Evolutionary conservation across 2,329 filamentous ascomycete species (phyloP).

Genomic region (Microsporum audouinii): DNA sequence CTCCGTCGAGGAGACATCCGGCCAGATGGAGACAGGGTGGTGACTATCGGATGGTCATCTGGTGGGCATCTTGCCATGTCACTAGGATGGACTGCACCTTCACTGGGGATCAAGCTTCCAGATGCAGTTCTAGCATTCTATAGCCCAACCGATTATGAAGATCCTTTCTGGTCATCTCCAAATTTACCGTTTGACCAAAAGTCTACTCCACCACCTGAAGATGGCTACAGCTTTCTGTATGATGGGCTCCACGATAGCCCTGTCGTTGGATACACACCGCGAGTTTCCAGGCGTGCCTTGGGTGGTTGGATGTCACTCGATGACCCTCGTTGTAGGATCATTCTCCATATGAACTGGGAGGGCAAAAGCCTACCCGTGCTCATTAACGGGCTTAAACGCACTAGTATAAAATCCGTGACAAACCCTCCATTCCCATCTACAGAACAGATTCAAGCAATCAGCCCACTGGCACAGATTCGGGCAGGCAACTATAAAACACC

Average conservation of each 20-base stretch:
- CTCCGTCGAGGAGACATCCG: conserved; percentile 5
- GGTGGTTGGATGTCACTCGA: conserved; percentile 15
- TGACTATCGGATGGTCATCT: conserved; percentile 40
- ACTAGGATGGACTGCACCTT: conserved; percentile 28
- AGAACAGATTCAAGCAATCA: conserved; percentile 8
- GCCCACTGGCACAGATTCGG: conserved; percentile 16
- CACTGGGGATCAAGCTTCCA: conserved; percentile 27
- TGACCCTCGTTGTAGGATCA: conserved; percentile 30
- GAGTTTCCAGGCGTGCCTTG: conserved; percentile 8
- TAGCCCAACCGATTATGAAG: conserved; percentile 31
- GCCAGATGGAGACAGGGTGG: conserved; percentile 20
- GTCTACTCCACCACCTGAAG: conserved; percentile 10
- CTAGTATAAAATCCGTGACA: neutral
- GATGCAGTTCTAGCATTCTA: conserved; percentile 39
- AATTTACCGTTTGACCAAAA: conserved; percentile 5
- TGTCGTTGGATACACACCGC: conserved; percentile 17
- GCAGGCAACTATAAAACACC: conserved; percentile 12
- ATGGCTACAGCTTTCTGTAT: neutral
- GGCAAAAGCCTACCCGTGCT: conserved; percentile 30
- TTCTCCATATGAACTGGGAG: conserved; percentile 36
- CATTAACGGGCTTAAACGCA: neutral
- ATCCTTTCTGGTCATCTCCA: conserved; percentile 9
- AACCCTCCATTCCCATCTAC: neutral
- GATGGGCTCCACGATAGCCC: neutral
- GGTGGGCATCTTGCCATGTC: conserved; percentile 40